Conservation (phyloP, 2,329 filamentous ascomycete genomes). For the Lachnellula occidentalis region DNA sequence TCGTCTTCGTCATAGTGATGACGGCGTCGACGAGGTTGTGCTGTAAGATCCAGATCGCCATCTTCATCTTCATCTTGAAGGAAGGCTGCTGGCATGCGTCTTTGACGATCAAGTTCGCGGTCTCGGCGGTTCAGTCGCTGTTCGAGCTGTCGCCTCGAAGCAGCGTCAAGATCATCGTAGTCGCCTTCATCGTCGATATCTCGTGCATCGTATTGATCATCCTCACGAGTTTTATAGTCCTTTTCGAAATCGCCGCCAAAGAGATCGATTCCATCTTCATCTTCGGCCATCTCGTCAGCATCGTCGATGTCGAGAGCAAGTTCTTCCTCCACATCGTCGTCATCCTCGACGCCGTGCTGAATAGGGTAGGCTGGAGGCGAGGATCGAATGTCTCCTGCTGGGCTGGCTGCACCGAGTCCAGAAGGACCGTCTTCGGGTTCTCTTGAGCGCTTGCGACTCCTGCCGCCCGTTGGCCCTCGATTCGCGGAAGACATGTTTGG, state of each 20-base stretch:
- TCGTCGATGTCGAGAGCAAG: constrained; percentile 70
- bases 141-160: constrained; percentile 64
- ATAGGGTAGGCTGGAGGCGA: constrained; percentile 59
- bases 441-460: constrained; percentile 57
- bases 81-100: constrained; percentile 67
- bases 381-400: constrained; percentile 50
- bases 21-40: constrained; percentile 76
- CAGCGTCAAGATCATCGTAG: constrained; percentile 64
- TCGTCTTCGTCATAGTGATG: constrained; percentile 92
- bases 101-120: constrained; percentile 60
- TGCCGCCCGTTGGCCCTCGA: constrained; percentile 53
- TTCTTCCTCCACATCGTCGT: constrained; percentile 67
- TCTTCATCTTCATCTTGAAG: constrained; percentile 75
- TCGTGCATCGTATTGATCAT: constrained; percentile 64
- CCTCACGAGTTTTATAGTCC: constrained; percentile 63
- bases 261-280: constrained; percentile 73
- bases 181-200: constrained; percentile 76
- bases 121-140: constrained; percentile 69
- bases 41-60: constrained; percentile 75
- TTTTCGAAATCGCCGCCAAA: constrained; percentile 69
- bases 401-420: constrained; percentile 48
- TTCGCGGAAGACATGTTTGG: constrained; percentile 79
- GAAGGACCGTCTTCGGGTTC: constrained; percentile 59
- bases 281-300: constrained; percentile 75
- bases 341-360: constrained; percentile 59